Base-by-base conservation (phyloP, 257 asterid species). In the Marsdenia floribunda region DNA sequence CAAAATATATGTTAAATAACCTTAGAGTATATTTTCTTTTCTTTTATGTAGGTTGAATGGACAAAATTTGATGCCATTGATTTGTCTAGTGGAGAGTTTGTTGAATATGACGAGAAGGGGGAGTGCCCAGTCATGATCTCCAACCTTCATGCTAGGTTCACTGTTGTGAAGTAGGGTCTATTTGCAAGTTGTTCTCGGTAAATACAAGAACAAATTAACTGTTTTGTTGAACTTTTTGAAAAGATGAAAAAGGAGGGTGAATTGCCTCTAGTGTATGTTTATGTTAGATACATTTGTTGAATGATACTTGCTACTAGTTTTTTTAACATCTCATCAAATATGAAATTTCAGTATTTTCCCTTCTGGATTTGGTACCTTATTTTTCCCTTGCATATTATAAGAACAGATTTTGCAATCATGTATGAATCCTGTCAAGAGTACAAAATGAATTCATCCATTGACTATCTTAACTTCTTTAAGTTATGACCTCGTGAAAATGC, bases 21-120 rank as follows among this genome's bases (percentile, higher is more conserved):
- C 50, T 3, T 35, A 53, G 7, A 19, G 29, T 22, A 11, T 21
- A 33, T 49, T 52, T 44, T 40, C 44, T 44, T 70, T 65, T 26
- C 22, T 59, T 59, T 70, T 57, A 26, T 65, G 77, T 82, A 95
- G 99, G 53, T 85, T 68, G 92, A 83, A 78, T 97, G 99, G 75
- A 87, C 96, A 8, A 86, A 75, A 68, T 95, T 87, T 76, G 83
- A 78, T 16, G 90, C 77, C 82, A 87, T 95, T 29, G 96, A 95
- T 80, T 81, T 95, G 77, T 89, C 96, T 0, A 89, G 71, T 55
- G 98, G 89, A 35, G 98, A 95, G 44, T 95, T 76, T 60, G 75
- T 87, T 24, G 99, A 92, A 69, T 95, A 92, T 42, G 97, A 91
- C 53, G 98, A 95, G 85, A 93, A 91, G 89, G 98, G 99, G 18